Conservation (phyloP, 2,329 filamentous ascomycete genomes). For the Cladosporium halotolerans region DNA sequence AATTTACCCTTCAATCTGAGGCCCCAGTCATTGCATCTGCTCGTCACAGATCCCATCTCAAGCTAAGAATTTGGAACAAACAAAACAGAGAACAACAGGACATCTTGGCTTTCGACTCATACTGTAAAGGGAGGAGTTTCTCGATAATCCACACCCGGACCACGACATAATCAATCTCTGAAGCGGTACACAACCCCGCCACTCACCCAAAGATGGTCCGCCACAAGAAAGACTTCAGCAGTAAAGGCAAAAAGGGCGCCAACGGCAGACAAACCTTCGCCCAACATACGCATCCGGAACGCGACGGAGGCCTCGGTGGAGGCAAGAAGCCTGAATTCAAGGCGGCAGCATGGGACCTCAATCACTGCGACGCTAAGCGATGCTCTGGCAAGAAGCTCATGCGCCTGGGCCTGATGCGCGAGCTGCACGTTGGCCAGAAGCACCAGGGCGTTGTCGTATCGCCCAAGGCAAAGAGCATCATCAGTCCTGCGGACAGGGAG, state of each 20-base stretch:
- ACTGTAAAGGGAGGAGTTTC: not conserved
- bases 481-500: constrained; percentile 76
- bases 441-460: constrained; percentile 89
- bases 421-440: constrained; percentile 84
- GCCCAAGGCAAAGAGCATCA: constrained; percentile 80
- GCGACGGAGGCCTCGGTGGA: constrained; percentile 20
- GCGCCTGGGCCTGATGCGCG: constrained; percentile 85
- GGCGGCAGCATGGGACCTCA: constrained; percentile 95
- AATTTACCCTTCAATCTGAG: not conserved
- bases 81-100: not conserved
- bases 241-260: constrained; percentile 64
- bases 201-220: constrained; percentile 63
- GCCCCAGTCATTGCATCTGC: not conserved
- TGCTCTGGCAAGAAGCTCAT: constrained; percentile 96
- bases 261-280: constrained; percentile 24
- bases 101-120: not conserved
- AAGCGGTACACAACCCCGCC: not conserved
- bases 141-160: not conserved
- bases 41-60: not conserved
- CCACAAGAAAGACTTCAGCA: constrained; percentile 84
- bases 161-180: not conserved
- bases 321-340: constrained; percentile 60
- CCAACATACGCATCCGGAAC: constrained; percentile 27
- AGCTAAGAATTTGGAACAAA: not conserved
- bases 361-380: constrained; percentile 93